Evolutionary conservation across 371 early-diverging fungal genomes (phyloP).

Genomic region (Rhizopus stolonifer): DNA sequence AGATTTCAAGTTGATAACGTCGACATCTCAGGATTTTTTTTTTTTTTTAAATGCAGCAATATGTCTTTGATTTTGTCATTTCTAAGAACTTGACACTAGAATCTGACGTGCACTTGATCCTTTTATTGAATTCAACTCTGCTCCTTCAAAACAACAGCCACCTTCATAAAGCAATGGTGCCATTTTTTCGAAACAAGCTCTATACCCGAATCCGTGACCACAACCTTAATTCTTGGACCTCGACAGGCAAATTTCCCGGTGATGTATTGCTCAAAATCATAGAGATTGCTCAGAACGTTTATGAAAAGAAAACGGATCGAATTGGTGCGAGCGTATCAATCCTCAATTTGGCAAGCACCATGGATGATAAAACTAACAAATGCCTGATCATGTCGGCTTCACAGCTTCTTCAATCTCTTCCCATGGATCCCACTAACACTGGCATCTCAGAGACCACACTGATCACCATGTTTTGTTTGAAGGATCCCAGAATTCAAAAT

Average conservation of each 20-base stretch:
- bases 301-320: neutral
- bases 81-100: slow-evolving; percentile 17
- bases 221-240: slow-evolving; percentile 3
- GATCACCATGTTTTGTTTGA: too few relatives aligned
- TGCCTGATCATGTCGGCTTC: slow-evolving; percentile 8
- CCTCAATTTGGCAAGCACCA: slow-evolving; percentile 10
- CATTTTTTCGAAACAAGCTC: slow-evolving; percentile 16
- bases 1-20: slow-evolving; percentile 12
- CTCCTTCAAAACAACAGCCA: slow-evolving; percentile 22
- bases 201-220: slow-evolving; percentile 11
- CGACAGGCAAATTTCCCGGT: slow-evolving; percentile 1
- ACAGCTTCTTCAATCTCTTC: slow-evolving; percentile 25
- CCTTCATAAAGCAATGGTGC: slow-evolving; percentile 19
- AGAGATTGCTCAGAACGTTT: slow-evolving; percentile 7
- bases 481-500: too few relatives aligned
- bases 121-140: slow-evolving; percentile 17
- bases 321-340: neutral
- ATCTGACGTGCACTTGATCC: slow-evolving; percentile 16
- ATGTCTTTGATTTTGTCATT: slow-evolving; percentile 15
- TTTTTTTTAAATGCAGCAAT: slow-evolving; percentile 8
- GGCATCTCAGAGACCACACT: slow-evolving; percentile 16
- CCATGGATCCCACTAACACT: slow-evolving; percentile 22
- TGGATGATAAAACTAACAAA: slow-evolving; percentile 14
- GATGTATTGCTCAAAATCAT: neutral
- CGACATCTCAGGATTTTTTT: slow-evolving; percentile 9